Evolutionary conservation across 2,329 filamentous ascomycete genomes (phyloP), one percentile per base, ranked within the genome.

Genomic region (Alternaria brassicicola): DNA sequence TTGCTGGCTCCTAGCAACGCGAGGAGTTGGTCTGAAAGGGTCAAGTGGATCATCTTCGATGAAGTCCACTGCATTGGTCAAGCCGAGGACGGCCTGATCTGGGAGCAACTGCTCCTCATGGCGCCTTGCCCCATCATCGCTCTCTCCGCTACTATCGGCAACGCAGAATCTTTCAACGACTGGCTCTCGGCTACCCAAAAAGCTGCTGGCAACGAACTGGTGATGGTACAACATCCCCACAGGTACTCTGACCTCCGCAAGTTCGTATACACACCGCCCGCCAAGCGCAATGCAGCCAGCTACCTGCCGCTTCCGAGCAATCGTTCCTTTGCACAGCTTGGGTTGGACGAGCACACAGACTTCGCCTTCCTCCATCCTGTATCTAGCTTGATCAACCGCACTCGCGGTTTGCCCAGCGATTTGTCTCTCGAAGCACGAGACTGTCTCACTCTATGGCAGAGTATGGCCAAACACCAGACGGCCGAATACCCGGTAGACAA

Each of bases 51-150:
- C 70, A 92, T 93, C 49, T 93, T 93, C 57, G 90, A 94, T 68
- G 90, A 94, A 77, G 87, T 93, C 2, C 90, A 94, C 72, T 92
- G 86, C 31, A 93, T 94, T 58, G 89, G 90, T 0, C 87, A 93
- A 71, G 84, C 87, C 0, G 88, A 92, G 7, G 90, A 93, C 64
- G 90, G 90, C 51, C 79, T 92, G 1, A 81, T 93, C 2, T 94
- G 89, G 90, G 90, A 94, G 67, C 90, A 93, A 69, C 80, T 94
- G 3, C 79, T 93, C 1, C 82, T 93, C 1, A 82, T 92, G 60
- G 85, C 89, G 0, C 89, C 89, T 1, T 93, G 89, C 64, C 90
- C 89, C 0, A 90, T 94, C 48, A 89, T 93, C 62, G 90, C 90
- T 0, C 82, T 94, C 1, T 93, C 90, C 1, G 91, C 90, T 1